Percentiles rank a stretch among this genome's conserved stretches.
phyloP scores from a whole-genome alignment of 2,329 filamentous ascomycete genomes.

The Epichloe aotearoae region DNA sequence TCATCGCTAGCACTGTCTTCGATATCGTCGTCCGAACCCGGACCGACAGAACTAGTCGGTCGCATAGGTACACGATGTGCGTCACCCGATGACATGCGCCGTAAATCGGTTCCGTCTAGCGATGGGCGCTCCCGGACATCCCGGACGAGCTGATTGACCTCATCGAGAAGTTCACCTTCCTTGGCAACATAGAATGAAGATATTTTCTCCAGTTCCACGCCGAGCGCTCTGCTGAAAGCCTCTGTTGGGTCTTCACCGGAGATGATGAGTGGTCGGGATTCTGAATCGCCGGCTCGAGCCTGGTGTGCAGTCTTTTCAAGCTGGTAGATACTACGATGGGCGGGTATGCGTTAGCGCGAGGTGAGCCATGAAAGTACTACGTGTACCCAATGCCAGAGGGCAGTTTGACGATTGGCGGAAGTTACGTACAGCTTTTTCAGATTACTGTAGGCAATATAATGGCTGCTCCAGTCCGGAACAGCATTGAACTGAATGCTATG shows the following conservation, averaged over 20 bases:
- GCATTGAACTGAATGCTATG: conserved; percentile 99
- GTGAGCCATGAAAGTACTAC: no score
- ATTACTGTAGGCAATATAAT: conserved; percentile 98
- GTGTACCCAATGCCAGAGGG: neutral
- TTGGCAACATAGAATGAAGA: conserved; percentile 82
- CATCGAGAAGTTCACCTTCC: conserved; percentile 73
- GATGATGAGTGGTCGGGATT: conserved; percentile 78
- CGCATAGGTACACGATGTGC: conserved; percentile 13
- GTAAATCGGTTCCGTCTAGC: conserved; percentile 26
- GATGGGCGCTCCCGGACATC: conserved; percentile 58
- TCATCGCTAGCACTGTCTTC: conserved; percentile 50
- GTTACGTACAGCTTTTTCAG: conserved; percentile 83
- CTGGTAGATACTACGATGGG: conserved; percentile 64
- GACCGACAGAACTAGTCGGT: conserved; percentile 27
- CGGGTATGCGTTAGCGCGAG: neutral
- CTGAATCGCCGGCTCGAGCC: conserved; percentile 51
- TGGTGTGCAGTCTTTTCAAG: conserved; percentile 77
- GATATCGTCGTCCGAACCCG: conserved; percentile 37
- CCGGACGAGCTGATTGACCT: conserved; percentile 61
- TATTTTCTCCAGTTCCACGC: conserved; percentile 88
- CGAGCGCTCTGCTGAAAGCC: conserved; percentile 68
- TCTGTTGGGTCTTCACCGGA: conserved; percentile 61
- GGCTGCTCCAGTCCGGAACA: conserved; percentile 96
- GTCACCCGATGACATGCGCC: conserved; percentile 17
- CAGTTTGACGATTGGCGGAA: neutral